Evolutionary conservation across 345 rosid species (phyloP).

Genomic region (Melaleuca alternifolia): DNA sequence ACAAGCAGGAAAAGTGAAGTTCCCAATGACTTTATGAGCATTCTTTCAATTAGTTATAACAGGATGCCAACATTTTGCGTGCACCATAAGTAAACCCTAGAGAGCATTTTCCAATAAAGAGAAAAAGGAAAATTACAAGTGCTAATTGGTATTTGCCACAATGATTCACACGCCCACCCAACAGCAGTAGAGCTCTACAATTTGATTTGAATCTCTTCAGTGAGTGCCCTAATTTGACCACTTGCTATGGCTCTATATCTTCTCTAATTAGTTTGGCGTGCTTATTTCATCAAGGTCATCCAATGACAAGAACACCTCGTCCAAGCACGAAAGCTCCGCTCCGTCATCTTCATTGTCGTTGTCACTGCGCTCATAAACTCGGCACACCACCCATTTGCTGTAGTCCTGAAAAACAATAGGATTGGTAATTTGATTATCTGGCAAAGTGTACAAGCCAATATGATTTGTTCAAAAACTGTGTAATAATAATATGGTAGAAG

Average conservation of each 20-base stretch:
- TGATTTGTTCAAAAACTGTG: not conserved
- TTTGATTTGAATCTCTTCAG: not conserved
- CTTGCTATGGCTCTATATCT: not conserved
- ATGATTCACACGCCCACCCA: not conserved
- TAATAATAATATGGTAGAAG: not conserved
- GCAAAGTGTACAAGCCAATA: not conserved
- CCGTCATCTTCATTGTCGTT: constrained; percentile 33
- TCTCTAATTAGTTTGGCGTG: constrained; percentile 33
- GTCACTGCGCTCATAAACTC: constrained; percentile 56
- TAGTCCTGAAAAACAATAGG: constrained; percentile 35
- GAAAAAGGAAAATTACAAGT: not conserved
- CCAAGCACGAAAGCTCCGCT: constrained; percentile 81
- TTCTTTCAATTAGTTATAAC: not conserved
- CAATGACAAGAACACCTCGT: constrained; percentile 84
- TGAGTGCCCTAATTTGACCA: not conserved
- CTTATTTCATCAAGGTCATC: constrained; percentile 95
- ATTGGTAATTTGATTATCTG: not conserved
- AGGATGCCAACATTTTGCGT: not conserved
- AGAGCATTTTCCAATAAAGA: not conserved
- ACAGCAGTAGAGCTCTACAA: not conserved
- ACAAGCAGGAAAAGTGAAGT: not conserved
- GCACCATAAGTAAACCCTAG: not conserved
- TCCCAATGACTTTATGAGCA: not conserved
- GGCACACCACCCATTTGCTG: constrained; percentile 83
- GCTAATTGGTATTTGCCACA: not conserved